Base-by-base conservation (phyloP, 176 grass and related monocot species). In the Luzula sylvatica region DNA sequence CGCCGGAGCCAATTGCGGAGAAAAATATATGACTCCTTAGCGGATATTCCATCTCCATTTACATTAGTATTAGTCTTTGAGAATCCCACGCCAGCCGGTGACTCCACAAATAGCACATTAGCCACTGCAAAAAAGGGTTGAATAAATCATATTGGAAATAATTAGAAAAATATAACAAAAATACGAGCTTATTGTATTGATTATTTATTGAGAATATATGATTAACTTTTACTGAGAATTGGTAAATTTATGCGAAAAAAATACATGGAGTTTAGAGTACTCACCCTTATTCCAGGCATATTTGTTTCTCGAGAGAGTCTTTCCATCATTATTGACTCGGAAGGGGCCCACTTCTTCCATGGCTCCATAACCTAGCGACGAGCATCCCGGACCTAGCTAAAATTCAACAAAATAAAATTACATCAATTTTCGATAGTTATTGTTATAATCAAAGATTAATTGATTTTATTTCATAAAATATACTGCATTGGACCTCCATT, bases 201-300 rank as follows among this genome's bases (percentile, higher is more conserved):
- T n/a, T n/a, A n/a, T n/a, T n/a, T n/a, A 35, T 43, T 29, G 1
- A 44, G 15, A 20, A 51, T 51, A 7, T 51, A 51, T 51, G 14
- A 9, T 45, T 45, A 51, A 51, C 20, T 51, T 8, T 19, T 19
- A 19, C 7, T 51, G n/a, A 4, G 20, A 22, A 22, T 19, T 51
- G 46, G n/a, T 17, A 51, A n/a, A 19, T 51, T 22, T 4, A 51
- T 22, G 20, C 20, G 21, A 61, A 3, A 20, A 61, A 48, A 29
- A 48, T 8, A 18, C 19, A 52, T 55, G 24, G 15, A 5, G n/a
- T 38, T 32, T 16, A 1, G 0, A 51, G 23, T 12, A 20, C 51
- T 52, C 72, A 96, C 90, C 90, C 85, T 88, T 96, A 62, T 96
- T 96, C 84, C 90, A 96, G 58, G 83, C 82, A 68, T 82, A 82